phyloP scores from a whole-genome alignment of 1,284 basidiomycete species.

The Microbotryomycetes sp. region DNA sequence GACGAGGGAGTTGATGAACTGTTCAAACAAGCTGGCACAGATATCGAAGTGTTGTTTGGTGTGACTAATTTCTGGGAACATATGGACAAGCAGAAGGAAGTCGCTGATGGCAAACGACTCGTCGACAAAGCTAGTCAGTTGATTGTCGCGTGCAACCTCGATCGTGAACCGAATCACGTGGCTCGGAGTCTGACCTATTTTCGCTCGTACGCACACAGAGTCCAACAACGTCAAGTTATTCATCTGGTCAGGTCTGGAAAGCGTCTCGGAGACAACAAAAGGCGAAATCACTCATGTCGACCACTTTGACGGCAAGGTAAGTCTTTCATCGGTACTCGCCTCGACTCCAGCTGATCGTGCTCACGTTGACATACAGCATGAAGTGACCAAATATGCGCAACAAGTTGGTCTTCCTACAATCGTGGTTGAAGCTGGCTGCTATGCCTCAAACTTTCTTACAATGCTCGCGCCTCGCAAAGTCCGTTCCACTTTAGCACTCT shows the following conservation, averaged over 20 bases:
- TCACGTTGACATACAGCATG: slow-evolving; percentile 19
- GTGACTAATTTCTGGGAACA: slow-evolving; percentile 31
- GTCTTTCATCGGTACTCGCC: too few species aligned
- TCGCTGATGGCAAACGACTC: slow-evolving; percentile 8
- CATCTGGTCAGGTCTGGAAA: slow-evolving; percentile 33
- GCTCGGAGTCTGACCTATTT: neutral
- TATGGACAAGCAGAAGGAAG: slow-evolving; percentile 25
- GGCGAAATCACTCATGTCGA: slow-evolving; percentile 23
- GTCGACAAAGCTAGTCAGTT: neutral
- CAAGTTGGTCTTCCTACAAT: slow-evolving; percentile 17
- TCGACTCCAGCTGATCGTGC: too few species aligned
- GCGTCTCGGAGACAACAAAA: slow-evolving; percentile 24
- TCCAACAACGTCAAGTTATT: slow-evolving; percentile 29
- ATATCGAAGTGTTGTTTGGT: neutral
- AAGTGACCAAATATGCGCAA: slow-evolving; percentile 33
- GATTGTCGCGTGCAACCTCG: too few species aligned
- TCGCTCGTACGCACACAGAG: neutral
- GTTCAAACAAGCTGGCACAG: neutral
- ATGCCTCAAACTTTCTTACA: slow-evolving; percentile 27
- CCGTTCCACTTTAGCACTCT: neutral
- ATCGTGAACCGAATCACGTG: too few species aligned
- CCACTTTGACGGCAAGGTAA: slow-evolving; percentile 29
- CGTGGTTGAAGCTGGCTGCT: slow-evolving; percentile 31
- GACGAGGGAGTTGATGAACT: neutral
- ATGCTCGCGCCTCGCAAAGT: slow-evolving; percentile 14